Base-by-base conservation (phyloP, 2,329 filamentous ascomycete genomes). In the Penicillium sp. region DNA sequence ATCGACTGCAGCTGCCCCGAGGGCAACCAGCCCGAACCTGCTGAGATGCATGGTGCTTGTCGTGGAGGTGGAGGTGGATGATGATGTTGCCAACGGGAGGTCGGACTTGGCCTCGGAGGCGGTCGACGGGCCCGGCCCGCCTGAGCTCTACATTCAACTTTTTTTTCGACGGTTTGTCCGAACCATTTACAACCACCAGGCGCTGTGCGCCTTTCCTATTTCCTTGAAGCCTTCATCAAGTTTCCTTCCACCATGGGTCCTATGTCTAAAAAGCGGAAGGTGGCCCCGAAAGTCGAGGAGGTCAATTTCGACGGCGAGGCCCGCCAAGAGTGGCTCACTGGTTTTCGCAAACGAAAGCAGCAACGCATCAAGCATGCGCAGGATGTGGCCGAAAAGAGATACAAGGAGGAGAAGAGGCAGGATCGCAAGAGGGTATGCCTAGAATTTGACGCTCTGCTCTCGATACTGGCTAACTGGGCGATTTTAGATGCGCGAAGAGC, bases 291-390 rank as follows among this genome's bases (percentile, higher is more conserved):
- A 35, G 78, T 89, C 54, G 89, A 92, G 66, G 90, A 95, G 69
- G 87, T 99, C 71, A 84, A 78, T 46, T 99, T 97, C 75, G 91
- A 99, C 75, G 76, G 81, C 55, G 79, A 81, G 55, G 89, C 89
- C 41, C 86, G 94, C 58, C 78, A 88, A 58, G 91, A 97, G 66
- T 99, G 89, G 69, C 80, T 99, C 51, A 96, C 91, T 0, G 94
- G 94, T 2, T 99, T 99, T 74, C 92, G 92, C 78, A 99, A 97
- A 80, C 87, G 94, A 72, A 97, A 96, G 73, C 76, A 89, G 47
- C 88, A 90, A 70, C 83, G 94, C 33, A 85, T 86, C 60, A 95
- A 95, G 76, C 79, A 86, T 71, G 92, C 92, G 1, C 88, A 94
- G 67, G 90, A 94, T 61, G 80, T 88, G 62, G 89, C 90, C 3